phyloP scores from a whole-genome alignment of 768 basidiomycete genomes.

The Kondoa subrosea region DNA sequence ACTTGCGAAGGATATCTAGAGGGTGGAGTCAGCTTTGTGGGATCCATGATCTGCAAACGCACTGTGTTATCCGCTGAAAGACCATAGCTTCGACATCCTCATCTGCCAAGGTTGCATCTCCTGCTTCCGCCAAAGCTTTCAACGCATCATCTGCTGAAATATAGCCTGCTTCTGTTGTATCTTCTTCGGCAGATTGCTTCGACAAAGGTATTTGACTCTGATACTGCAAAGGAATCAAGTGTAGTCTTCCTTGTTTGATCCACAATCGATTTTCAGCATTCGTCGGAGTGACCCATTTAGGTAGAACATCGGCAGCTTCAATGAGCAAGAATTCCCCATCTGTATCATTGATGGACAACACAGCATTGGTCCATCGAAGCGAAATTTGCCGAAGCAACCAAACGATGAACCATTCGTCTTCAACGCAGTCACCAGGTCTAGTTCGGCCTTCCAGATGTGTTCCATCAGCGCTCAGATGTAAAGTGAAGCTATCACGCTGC shows the following conservation, averaged over 20 bases:
- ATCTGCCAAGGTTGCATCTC: constrained; percentile 1
- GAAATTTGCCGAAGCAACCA: constrained; percentile 63
- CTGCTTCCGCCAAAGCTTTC: background rate
- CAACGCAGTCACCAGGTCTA: constrained; percentile 88
- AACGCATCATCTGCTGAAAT: constrained; percentile 4
- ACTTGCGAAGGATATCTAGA: constrained; percentile 54
- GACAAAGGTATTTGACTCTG: constrained; percentile 43
- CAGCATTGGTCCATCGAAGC: constrained; percentile 51
- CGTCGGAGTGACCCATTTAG: constrained; percentile 74
- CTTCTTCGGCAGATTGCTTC: constrained; percentile 11
- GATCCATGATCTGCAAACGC: constrained; percentile 1
- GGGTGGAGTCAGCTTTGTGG: background rate
- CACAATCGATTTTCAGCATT: constrained; percentile 93
- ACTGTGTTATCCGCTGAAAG: background rate
- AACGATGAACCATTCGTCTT: constrained; percentile 92
- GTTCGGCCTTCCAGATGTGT: constrained; percentile 59
- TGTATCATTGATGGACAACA: constrained; percentile 48
- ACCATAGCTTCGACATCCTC: background rate
- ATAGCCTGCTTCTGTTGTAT: background rate
- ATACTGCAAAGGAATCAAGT: constrained; percentile 67
- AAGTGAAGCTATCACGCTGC: constrained; percentile 22
- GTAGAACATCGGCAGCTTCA: constrained; percentile 79
- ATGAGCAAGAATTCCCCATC: constrained; percentile 94
- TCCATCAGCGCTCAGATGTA: background rate
- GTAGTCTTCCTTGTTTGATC: constrained; percentile 65